Conservation (phyloP, 345 rosid genomes). For the Aquilaria sinensis region DNA sequence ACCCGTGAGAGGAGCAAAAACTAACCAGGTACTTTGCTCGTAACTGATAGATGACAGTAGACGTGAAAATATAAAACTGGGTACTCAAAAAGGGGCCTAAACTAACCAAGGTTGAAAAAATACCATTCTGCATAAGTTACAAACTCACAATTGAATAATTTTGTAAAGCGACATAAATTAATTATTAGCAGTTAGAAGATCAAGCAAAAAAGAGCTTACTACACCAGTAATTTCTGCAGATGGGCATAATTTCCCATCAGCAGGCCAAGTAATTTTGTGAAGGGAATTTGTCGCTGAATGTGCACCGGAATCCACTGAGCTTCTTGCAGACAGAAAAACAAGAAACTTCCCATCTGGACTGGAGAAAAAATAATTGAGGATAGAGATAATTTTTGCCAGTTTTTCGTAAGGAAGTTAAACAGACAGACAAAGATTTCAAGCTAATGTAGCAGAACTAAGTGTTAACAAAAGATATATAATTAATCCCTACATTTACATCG, state of each 20-base stretch:
- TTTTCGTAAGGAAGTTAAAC: constrained; percentile 3
- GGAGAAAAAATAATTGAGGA: constrained; percentile 20
- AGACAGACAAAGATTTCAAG: not conserved
- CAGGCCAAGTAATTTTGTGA: constrained; percentile 75
- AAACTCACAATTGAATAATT: too few relatives aligned
- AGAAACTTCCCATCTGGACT: constrained; percentile 86
- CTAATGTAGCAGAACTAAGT: constrained; percentile 2
- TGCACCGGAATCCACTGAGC: constrained; percentile 73
- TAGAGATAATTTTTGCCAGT: constrained; percentile 9
- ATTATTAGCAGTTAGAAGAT: not conserved
- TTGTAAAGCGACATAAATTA: not conserved
- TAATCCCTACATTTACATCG: not conserved
- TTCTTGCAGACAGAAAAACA: constrained; percentile 63
- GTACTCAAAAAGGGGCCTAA: too few relatives aligned
- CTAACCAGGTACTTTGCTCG: too few relatives aligned
- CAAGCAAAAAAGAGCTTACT: constrained; percentile 38
- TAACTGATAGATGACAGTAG: too few relatives aligned
- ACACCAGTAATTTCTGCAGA: constrained; percentile 50
- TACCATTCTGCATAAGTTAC: too few relatives aligned
- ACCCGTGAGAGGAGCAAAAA: too few relatives aligned
- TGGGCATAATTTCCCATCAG: constrained; percentile 33
- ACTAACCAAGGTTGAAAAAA: not conserved
- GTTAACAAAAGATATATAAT: not conserved
- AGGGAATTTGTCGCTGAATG: constrained; percentile 73
- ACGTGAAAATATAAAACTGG: too few relatives aligned